Evolutionary conservation across 1,284 basidiomycete genomes (phyloP), one percentile per base, ranked within the genome.

Genomic region (Apiotrichum sp.): DNA sequence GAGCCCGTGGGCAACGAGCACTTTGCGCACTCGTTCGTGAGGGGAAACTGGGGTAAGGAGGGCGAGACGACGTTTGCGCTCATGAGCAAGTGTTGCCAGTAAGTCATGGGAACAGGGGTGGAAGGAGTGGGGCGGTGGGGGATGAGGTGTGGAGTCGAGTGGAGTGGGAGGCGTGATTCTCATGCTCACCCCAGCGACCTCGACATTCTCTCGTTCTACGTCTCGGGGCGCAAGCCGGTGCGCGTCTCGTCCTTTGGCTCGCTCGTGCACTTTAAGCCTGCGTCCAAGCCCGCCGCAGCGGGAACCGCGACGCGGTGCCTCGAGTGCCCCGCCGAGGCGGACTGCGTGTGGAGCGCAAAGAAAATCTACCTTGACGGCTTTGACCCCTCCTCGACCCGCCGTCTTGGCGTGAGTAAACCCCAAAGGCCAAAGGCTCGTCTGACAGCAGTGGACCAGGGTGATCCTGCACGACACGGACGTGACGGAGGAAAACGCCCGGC

Each of bases 21-120:
- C 55, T 92, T 90, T 70, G 86, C 89, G 2, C 89, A 92, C 72
- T 63, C 59, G 47, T 71, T 63, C 38, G 68, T 92, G 40, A 82
- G 89, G 40, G 89, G 89, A 7, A 85, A 86, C 68, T 93, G 89
- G 89, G 73, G 78, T 7, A 83, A 78, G 43, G 87, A 92, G 70
- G 73, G 78, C 2, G 77, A 81, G 8, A 86, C 86, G 61, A 85
- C 84, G 22, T 92, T 92, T 70, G 83, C 86, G 9, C 80, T 93
- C 47, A 85, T 93, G 85, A 86, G 88, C 10, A 93, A 93, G 78
- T 85, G 84, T 64, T 92, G 86, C 81, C 89, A 93, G 88, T 89
- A 65, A 43, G 64, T 64, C 29, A 6, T 47, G n/a, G 8, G 16
- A 14, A 38, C 22, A 22, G 22, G 22, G 22, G 22, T 22, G 22